phyloP scores from a whole-genome alignment of 208 protist genomes.

The Leishmania mexicana region DNA sequence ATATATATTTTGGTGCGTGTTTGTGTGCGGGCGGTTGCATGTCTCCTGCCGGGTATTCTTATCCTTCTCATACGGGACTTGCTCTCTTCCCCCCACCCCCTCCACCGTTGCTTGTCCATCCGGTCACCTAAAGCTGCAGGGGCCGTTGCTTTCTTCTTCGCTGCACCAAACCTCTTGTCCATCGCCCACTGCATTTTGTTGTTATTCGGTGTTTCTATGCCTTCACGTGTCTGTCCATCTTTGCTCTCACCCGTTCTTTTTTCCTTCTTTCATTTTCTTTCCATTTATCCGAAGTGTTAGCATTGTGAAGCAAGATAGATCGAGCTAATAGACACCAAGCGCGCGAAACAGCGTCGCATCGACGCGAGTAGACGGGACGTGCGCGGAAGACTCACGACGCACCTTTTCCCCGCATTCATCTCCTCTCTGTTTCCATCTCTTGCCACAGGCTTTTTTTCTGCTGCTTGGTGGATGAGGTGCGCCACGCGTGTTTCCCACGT shows the following conservation, averaged over 20 bases:
- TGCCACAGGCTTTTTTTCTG: too few species aligned
- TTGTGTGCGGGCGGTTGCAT: too few species aligned
- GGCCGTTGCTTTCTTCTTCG: too few species aligned
- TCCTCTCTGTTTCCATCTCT: neutral
- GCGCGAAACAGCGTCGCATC: neutral
- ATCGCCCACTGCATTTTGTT: neutral
- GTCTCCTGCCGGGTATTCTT: too few species aligned
- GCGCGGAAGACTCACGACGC: neutral
- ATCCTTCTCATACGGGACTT: too few species aligned
- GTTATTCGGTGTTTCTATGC: neutral
- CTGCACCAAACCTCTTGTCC: neutral
- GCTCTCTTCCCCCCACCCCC: too few species aligned
- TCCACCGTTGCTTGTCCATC: too few species aligned
- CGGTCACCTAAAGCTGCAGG: too few species aligned
- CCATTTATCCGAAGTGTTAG: too few species aligned
- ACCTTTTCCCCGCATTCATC: neutral
- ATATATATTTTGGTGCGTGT: too few species aligned
- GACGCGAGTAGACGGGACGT: neutral
- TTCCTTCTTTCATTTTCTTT: neutral
- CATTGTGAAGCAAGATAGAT: neutral
- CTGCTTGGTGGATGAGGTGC: neutral
- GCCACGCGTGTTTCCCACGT: neutral
- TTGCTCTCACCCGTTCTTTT: neutral
- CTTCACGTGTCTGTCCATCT: neutral
- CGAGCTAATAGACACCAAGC: neutral